These are phyloP conservation scores for Brettanomyces nanus DNA, from an alignment of 805 yeast genomes.

Conservation along the genomic window DNA sequence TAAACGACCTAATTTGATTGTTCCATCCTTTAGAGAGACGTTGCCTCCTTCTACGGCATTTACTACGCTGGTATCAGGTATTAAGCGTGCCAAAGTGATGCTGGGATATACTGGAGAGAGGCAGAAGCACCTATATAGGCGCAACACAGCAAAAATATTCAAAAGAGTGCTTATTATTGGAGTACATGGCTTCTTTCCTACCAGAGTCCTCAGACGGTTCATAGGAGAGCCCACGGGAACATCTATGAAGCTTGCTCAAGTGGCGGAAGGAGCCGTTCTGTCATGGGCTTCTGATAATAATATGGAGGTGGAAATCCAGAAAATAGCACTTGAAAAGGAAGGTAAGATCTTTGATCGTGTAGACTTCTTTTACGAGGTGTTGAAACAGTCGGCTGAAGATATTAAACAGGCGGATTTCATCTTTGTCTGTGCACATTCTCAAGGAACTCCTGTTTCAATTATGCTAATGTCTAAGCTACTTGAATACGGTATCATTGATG, in stretches of 20 bases:
- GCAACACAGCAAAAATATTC: conserved; percentile 18
- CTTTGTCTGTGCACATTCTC: conserved; percentile 92
- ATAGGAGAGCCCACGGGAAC: conserved; percentile 98
- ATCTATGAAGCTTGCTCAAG: conserved; percentile 80
- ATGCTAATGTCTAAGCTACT: conserved; percentile 68
- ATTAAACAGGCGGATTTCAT: conserved; percentile 61
- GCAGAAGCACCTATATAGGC: conserved; percentile 15
- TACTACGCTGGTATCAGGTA: conserved; percentile 8
- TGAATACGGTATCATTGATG: conserved; percentile 43
- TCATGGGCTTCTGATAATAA: conserved; percentile 52
- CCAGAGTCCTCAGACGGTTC: conserved; percentile 70
- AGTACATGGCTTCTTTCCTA: conserved; percentile 95
- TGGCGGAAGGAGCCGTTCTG: conserved; percentile 72
- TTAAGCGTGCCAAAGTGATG: conserved; percentile 10
- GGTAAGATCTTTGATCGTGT: conserved; percentile 87
- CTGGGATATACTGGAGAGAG: conserved; percentile 10
- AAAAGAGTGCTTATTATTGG: conserved; percentile 77
- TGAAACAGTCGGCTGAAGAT: conserved; percentile 53
- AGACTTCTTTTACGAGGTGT: conserved; percentile 63
- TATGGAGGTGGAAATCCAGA: conserved; percentile 53
- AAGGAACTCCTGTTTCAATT: conserved; percentile 89
- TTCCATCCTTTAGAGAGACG: conserved; percentile 21
- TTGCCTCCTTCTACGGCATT: conserved; percentile 18
- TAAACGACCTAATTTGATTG: conserved; percentile 17
- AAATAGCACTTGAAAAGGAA: conserved; percentile 89